Base-by-base conservation (phyloP, 768 basidiomycete species). In the Mycena pura region DNA sequence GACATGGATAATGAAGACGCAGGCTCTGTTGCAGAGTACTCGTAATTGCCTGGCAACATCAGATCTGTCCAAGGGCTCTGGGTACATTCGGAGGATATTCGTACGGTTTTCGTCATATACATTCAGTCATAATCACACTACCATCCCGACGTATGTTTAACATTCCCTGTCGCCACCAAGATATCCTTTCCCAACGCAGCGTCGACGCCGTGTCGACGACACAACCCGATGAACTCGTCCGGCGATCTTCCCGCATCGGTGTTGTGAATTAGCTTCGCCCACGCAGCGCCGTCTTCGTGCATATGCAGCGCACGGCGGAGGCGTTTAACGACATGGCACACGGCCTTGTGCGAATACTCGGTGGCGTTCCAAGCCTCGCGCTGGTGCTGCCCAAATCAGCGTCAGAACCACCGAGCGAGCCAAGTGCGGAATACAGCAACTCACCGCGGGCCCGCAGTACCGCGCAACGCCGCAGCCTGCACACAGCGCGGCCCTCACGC, bases 321-420 rank as follows among this genome's bases (percentile, higher is more conserved):
- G 15, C 11, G 19, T 21, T 55, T 21, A 25, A 55, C 45, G 1
- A 10, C 29, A 1, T n/a, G 5, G 24, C 48, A 59, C 6, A 51
- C 6, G 14, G 31, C 24, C 24, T 50, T 50, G 25, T 59, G 57
- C 10, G 48, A 32, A 5, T n/a, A 17, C 24, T 2, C 8, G 9
- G 22, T 9, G n/a, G 39, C n/a, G 0, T 38, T 44, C 57, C 57
- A 59, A 3, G 48, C 14, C 1, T 7, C 14, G 5, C 19, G 22
- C 32, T 59, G 57, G 22, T 59, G 57, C 57, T 59, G n/a, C 8
- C 6, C 7, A 27, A n/a, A 19, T 17, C 4, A 44, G 24, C n/a
- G 27, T 52, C 2, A 49, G n/a, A n/a, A n/a, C n/a, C n/a, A n/a
- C n/a, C n/a, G 31, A 14, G 32, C 2, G 7, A n/a, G 24, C 1